These are phyloP conservation scores for Daldinia loculata DNA, from an alignment of 495 filamentous ascomycete species.

Conservation along the genomic window DNA sequence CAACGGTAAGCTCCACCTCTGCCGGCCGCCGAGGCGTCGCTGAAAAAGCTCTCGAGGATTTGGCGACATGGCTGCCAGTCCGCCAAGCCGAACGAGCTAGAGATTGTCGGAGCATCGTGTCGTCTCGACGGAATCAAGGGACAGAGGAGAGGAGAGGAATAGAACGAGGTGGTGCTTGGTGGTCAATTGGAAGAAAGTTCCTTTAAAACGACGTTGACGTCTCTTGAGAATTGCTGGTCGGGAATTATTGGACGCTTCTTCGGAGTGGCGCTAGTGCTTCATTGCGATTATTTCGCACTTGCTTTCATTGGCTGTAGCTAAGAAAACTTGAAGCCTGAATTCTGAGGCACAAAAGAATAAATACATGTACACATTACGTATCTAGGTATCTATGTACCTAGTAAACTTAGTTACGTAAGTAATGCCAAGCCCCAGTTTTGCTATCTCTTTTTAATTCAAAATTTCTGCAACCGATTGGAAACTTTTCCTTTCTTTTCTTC, in stretches of 20 bases:
- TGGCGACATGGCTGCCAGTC: constrained; percentile 71
- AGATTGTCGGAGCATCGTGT: constrained; percentile 88
- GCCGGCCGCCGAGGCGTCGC: constrained; percentile 75
- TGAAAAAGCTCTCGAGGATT: constrained; percentile 75
- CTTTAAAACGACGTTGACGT: constrained; percentile 44
- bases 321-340: constrained; percentile 7
- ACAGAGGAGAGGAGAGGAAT: constrained; percentile 43
- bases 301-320: constrained; percentile 49
- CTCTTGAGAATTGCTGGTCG: constrained; percentile 36
- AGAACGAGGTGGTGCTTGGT: constrained; percentile 30
- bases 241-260: constrained; percentile 33
- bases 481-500: constrained; percentile 52
- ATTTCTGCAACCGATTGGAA: constrained; percentile 40
- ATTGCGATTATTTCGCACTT: constrained; percentile 47
- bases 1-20: constrained; percentile 95
- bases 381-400: constrained; percentile 1
- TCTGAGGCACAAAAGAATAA: constrained; percentile 10
- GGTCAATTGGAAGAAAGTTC: constrained; percentile 40
- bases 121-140: constrained; percentile 56
- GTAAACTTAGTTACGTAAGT: constrained; percentile 7
- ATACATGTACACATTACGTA: not conserved
- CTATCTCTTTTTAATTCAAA: constrained; percentile 18
- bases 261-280: constrained; percentile 38
- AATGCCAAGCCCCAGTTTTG: not conserved
- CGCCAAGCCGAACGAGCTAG: constrained; percentile 86